Evolutionary conservation across 768 basidiomycete species (phyloP).

Genomic region (Macrolepiota dolichaula): DNA sequence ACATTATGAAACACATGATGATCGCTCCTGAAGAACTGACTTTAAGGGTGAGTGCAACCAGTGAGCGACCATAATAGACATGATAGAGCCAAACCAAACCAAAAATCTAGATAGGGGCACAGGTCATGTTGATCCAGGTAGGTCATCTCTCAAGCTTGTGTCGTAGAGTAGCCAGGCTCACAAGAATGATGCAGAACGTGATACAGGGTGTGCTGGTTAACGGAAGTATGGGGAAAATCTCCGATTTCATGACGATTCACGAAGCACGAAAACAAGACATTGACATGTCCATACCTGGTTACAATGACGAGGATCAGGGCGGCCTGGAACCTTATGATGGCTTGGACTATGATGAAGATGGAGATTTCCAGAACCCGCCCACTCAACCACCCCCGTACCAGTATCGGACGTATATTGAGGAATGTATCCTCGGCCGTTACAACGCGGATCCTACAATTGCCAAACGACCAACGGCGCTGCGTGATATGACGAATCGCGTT

Average conservation of each 20-base stretch:
- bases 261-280: slow-evolving; percentile 41
- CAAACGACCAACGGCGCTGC: background rate
- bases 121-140: slow-evolving; percentile 77
- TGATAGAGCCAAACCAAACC: no score
- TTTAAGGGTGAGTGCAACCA: slow-evolving; percentile 37
- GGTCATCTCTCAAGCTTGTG: background rate
- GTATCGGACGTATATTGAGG: slow-evolving; percentile 1
- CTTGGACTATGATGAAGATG: slow-evolving; percentile 6
- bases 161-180: background rate
- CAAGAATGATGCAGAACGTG: slow-evolving; percentile 43
- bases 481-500: background rate
- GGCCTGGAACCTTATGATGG: background rate
- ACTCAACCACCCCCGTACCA: background rate
- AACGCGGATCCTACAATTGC: background rate
- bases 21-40: slow-evolving; percentile 43
- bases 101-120: slow-evolving; percentile 55
- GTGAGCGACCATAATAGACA: no score
- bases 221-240: slow-evolving; percentile 57
- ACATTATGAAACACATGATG: slow-evolving; percentile 40
- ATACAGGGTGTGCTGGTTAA: slow-evolving; percentile 63
- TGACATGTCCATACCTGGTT: slow-evolving; percentile 27
- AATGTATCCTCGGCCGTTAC: background rate
- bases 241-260: slow-evolving; percentile 42
- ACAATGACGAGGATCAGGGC: background rate
- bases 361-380: background rate